These are phyloP conservation scores for Suhomyces pyralidae DNA, from an alignment of 805 yeast species.

Conservation along the genomic window DNA sequence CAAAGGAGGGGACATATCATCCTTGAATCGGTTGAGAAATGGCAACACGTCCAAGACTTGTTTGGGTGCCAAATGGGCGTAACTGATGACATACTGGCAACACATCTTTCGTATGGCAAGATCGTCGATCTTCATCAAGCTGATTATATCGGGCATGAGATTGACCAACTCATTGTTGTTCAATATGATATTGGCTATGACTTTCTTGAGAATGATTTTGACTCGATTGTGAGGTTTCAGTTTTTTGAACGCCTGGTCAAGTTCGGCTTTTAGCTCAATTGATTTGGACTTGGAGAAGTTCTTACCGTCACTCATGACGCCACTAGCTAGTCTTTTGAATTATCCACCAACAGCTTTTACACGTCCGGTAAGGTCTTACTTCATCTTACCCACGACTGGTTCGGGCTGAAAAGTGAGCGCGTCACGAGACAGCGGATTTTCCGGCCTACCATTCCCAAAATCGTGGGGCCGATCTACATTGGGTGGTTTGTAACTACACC, in stretches of 20 bases:
- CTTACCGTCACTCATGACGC: constrained; percentile 36
- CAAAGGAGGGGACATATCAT: constrained; percentile 44
- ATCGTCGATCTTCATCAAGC: constrained; percentile 13
- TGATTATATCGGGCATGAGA: constrained; percentile 50
- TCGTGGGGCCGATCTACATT: neutral
- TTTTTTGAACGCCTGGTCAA: constrained; percentile 42
- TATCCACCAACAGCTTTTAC: neutral
- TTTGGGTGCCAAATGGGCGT: constrained; percentile 57
- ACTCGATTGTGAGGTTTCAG: constrained; percentile 38
- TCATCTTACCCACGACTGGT: neutral
- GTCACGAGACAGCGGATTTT: neutral
- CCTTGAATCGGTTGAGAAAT: constrained; percentile 50
- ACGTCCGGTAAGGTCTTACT: neutral
- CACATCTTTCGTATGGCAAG: constrained; percentile 42
- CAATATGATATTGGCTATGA: constrained; percentile 79
- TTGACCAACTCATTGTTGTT: constrained; percentile 74
- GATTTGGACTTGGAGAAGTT: constrained; percentile 38
- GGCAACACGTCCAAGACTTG: constrained; percentile 56
- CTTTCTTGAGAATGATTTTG: constrained; percentile 53
- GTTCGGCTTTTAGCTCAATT: constrained; percentile 38
- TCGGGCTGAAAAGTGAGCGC: neutral
- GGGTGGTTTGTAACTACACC: too few species aligned
- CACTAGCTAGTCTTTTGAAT: neutral
- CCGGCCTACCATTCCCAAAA: neutral
- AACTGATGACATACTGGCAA: constrained; percentile 60